phyloP scores from a whole-genome alignment of 257 asterid genomes.

The Eustoma russellianum region DNA sequence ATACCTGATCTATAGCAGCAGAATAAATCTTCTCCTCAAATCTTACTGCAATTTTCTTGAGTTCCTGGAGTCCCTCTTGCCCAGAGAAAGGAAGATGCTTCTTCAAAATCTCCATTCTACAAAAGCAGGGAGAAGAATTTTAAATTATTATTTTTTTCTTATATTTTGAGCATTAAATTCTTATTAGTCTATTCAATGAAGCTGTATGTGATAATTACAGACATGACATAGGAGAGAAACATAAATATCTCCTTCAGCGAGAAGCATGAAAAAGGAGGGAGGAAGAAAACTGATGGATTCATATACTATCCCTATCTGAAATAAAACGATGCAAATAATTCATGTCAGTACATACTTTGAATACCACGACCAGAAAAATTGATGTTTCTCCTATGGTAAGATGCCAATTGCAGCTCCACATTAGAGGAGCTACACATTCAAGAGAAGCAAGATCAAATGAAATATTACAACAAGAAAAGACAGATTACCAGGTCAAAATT shows the following conservation, averaged over 20 bases:
- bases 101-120: slow-evolving; percentile 84
- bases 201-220: not conserved
- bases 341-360: no score
- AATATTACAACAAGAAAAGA: no score
- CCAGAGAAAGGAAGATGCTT: slow-evolving; percentile 85
- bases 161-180: slow-evolving; percentile 3
- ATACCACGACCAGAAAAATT: no score
- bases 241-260: not conserved
- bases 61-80: slow-evolving; percentile 70
- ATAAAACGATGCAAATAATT: no score
- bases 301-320: no score
- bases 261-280: not conserved
- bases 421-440: no score
- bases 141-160: not conserved
- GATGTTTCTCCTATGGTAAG: no score
- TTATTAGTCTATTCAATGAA: slow-evolving; percentile 2
- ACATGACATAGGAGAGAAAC: not conserved
- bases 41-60: slow-evolving; percentile 72
- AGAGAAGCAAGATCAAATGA: no score
- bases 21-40: slow-evolving; percentile 77
- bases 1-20: slow-evolving; percentile 77
- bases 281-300: no score
- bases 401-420: no score
- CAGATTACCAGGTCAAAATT: no score
- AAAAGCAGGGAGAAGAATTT: slow-evolving; percentile 9